phyloP scores from a whole-genome alignment of 805 yeast genomes.

The Hanseniaspora osmophila region DNA sequence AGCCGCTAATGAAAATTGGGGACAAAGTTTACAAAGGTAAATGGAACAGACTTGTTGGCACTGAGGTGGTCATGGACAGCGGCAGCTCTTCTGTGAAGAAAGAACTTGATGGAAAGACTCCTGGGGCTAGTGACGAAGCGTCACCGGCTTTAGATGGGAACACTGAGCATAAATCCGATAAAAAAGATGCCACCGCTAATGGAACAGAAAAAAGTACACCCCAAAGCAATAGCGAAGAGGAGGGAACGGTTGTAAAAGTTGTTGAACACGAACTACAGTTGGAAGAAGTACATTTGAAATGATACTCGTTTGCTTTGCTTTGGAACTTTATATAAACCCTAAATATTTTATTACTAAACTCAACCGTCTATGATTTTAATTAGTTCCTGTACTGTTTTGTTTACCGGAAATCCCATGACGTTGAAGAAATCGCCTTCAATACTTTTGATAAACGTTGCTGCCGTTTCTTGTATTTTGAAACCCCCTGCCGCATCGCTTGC shows the following conservation, averaged over 20 bases:
- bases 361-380: neutral
- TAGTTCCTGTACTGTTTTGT: slow-evolving; percentile 25
- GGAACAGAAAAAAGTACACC: neutral
- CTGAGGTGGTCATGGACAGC: slow-evolving; percentile 34
- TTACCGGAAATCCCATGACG: slow-evolving; percentile 76
- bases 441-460: slow-evolving; percentile 46
- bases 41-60: slow-evolving; percentile 71
- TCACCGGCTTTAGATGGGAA: too few species aligned
- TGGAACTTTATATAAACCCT: too few species aligned
- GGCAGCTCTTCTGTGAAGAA: neutral
- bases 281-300: neutral
- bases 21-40: slow-evolving; percentile 51
- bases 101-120: too few species aligned
- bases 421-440: slow-evolving; percentile 75
- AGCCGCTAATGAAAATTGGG: slow-evolving; percentile 46
- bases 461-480: slow-evolving; percentile 64
- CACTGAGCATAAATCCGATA: neutral
- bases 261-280: neutral
- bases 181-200: neutral
- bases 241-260: neutral
- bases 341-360: neutral
- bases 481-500: slow-evolving; percentile 87
- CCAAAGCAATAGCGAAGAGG: slow-evolving; percentile 4
- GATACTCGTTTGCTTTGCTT: too few species aligned
- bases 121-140: too few species aligned